Evolutionary conservation across 768 basidiomycete species (phyloP), one percentile per base, ranked within the genome.

Genomic region (Tephrocybe sp.): DNA sequence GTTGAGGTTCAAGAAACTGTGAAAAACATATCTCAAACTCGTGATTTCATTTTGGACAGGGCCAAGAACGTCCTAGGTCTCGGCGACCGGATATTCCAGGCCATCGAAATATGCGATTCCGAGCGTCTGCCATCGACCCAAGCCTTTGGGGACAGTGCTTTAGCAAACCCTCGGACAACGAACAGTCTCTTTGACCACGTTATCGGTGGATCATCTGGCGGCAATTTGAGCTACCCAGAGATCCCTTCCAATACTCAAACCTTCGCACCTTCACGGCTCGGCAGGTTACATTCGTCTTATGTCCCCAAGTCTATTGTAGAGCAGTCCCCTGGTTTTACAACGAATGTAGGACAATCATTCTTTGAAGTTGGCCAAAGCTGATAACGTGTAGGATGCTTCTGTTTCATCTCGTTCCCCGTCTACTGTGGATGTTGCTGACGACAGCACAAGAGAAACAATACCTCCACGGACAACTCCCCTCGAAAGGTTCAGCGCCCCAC

Each of bases 1-100:
- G 58, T 56, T 18, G 64, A 70, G 37, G 59, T 67, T 15, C 51
- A 64, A 39, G 68, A 74, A 35, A 78, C 75, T 7, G 70, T 88
- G 45, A 69, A 70, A 57, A 71, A 61, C 30, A 61, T 78, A n/a
- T 58, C 66, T 4, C 70, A 76, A 35, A 82, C 77, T 5, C 78
- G 84, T 8, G 64, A 66, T 26, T 52, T 55, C 21, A 78, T 77
- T 32, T 60, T 74, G 27, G 63, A 67, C 28, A 68, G 68, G 40
- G 75, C 74, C 2, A 64, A 64, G 41, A 57, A 51, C 16, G 45
- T 77, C 26, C 57, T 78, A 7, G 57, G 59, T n/a, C n/a, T n/a
- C n/a, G n/a, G n/a, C n/a, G n/a, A n/a, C n/a, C n/a, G n/a, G n/a
- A 21, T 18, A 60, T 7, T 28, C 57, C 61, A 58, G 34, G 41